Percentiles rank a stretch among this genome's conserved stretches.
Evolutionary conservation across 176 grass and related monocot species (phyloP).

Genomic region (Chloris gayana): DNA sequence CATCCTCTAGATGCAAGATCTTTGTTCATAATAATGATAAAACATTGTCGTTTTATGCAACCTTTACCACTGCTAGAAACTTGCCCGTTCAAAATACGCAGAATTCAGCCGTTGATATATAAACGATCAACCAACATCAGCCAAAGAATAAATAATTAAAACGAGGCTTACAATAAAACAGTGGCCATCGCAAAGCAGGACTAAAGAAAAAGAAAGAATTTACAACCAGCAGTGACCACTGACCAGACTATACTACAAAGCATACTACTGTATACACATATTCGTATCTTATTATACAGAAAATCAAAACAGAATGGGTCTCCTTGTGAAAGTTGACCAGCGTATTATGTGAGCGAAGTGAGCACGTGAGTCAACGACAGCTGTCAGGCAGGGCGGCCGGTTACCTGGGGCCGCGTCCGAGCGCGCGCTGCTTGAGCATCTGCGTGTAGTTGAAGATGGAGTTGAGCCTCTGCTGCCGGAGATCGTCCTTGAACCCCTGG

Average conservation of each 20-base stretch:
- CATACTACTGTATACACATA: background rate
- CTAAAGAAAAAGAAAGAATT: background rate
- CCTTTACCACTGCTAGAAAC: no score
- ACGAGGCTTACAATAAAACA: background rate
- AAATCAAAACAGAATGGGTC: background rate
- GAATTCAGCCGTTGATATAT: no score
- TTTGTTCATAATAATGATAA: no score
- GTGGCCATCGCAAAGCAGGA: background rate
- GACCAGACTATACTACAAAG: background rate
- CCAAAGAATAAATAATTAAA: background rate
- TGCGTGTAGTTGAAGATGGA: slow-evolving; percentile 61
- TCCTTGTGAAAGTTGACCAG: background rate
- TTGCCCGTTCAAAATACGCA: no score
- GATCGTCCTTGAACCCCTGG: slow-evolving; percentile 31
- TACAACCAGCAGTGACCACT: background rate
- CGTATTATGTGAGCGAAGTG: background rate
- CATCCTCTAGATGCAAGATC: no score
- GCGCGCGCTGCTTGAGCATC: slow-evolving; percentile 25
- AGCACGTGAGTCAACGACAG: background rate
- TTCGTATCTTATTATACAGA: background rate
- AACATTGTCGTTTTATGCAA: no score
- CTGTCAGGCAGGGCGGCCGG: background rate
- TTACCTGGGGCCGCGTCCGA: background rate
- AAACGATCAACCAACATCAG: no score
- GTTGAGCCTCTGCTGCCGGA: slow-evolving; percentile 43